Percentiles rank a stretch among this genome's conserved stretches.
Conservation (phyloP, 1,284 basidiomycete species). For the Chondrostereum purpureum region DNA sequence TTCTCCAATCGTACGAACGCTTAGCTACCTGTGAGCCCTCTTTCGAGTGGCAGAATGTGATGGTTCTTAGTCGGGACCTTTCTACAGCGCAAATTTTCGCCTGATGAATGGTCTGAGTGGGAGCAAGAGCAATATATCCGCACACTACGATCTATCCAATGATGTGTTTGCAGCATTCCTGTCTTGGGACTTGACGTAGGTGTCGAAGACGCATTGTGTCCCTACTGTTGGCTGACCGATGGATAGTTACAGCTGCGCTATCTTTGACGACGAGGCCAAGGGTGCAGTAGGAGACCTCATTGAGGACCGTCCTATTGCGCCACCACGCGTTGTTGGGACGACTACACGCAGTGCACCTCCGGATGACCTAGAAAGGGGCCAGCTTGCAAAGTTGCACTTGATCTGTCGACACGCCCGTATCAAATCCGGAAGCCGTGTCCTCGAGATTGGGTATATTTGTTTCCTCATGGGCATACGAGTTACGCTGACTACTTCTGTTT, state of each 20-base stretch:
- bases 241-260: slow-evolving; percentile 38
- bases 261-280: slow-evolving; percentile 31
- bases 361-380: slow-evolving; percentile 41
- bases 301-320: slow-evolving; percentile 15
- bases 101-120: slow-evolving; percentile 36
- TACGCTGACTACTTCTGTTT: too few relatives aligned
- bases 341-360: slow-evolving; percentile 10
- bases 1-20: slow-evolving; percentile 14
- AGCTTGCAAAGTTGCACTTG: slow-evolving; percentile 33
- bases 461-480: too few relatives aligned
- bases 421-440: slow-evolving; percentile 31
- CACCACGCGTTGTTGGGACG: slow-evolving; percentile 12
- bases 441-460: slow-evolving; percentile 39
- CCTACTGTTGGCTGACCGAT: too few relatives aligned
- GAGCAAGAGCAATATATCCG: slow-evolving; percentile 38
- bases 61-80: too few relatives aligned
- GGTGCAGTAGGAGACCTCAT: slow-evolving; percentile 24
- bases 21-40: slow-evolving; percentile 17
- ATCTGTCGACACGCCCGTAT: slow-evolving; percentile 15
- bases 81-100: slow-evolving; percentile 26
- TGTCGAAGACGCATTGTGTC: too few relatives aligned
- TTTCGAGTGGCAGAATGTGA: too few relatives aligned
- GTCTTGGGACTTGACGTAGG: slow-evolving; percentile 41
- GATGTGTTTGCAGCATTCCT: slow-evolving; percentile 31
- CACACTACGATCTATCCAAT: slow-evolving; percentile 45